A percentile compares a stretch with the other conserved stretches of the same genome.
Conservation (phyloP, 129 eudicot genomes). For the Saussurea involucrata region DNA sequence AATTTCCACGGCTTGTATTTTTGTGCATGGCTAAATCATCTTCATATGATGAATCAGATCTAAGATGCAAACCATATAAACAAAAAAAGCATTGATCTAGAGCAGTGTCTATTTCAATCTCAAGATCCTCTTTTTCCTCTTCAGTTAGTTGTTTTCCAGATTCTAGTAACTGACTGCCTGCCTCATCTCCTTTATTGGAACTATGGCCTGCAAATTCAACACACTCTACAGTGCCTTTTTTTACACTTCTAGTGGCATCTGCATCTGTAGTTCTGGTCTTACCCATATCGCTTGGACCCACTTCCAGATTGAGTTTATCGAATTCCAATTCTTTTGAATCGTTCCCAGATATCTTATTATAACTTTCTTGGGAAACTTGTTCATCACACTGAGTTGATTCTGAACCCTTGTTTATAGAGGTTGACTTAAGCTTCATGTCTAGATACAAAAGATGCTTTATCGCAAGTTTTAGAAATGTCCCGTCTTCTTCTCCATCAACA, state of each 20-base stretch:
- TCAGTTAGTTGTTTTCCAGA: conserved; percentile 58
- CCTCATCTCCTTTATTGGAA: conserved; percentile 32
- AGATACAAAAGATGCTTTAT: conserved; percentile 83
- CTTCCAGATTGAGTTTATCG: conserved; percentile 21
- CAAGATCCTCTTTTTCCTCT: conserved; percentile 95
- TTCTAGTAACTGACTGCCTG: conserved; percentile 25
- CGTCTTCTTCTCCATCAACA: conserved; percentile 80
- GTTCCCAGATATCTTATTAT: conserved; percentile 22
- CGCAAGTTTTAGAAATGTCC: conserved; percentile 90
- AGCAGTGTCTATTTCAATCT: conserved; percentile 74
- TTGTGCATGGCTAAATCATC: conserved; percentile 77
- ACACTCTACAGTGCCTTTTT: conserved; percentile 12
- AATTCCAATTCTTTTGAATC: conserved; percentile 18
- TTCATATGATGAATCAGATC: conserved; percentile 83
- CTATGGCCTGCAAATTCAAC: conserved; percentile 10
- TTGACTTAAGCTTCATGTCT: conserved; percentile 87
- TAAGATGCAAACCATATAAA: conserved; percentile 87
- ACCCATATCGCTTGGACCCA: conserved; percentile 14
- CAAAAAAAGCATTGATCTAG: conserved; percentile 95
- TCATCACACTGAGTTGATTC: conserved; percentile 45
- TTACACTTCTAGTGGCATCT: conserved; percentile 24
- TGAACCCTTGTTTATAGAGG: conserved; percentile 33
- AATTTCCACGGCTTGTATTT: conserved; percentile 91
- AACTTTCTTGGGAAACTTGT: conserved; percentile 34
- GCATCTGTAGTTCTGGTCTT: conserved; percentile 17